phyloP scores from a whole-genome alignment of 1,284 basidiomycete species.

The Wallemia ichthyophaga region DNA sequence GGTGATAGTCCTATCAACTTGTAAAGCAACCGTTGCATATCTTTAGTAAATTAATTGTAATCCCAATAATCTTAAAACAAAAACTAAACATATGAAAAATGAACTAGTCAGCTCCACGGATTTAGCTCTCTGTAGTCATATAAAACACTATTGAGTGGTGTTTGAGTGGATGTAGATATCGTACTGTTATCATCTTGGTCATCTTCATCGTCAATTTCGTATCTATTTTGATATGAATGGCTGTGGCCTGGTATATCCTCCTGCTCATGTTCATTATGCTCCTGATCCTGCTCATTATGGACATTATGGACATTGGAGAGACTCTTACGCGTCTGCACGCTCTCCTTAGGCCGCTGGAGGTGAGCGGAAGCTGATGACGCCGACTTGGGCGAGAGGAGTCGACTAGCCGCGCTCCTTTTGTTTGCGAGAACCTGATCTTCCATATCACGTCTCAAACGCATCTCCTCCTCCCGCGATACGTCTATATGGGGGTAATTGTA shows the following conservation, averaged over 20 bases:
- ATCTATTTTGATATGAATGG: too few relatives aligned
- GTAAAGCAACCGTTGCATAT: too few relatives aligned
- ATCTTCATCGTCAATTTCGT: not conserved
- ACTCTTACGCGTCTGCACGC: not conserved
- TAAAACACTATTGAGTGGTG: not conserved
- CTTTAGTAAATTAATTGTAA: not conserved
- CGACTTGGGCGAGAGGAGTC: not conserved
- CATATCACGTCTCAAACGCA: not conserved
- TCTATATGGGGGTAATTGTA: constrained; percentile 73
- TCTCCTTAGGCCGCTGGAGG: not conserved
- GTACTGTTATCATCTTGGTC: not conserved
- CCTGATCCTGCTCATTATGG: not conserved
- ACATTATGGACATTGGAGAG: not conserved
- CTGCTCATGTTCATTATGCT: not conserved
- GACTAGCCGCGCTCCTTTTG: not conserved
- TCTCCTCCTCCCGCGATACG: constrained; percentile 35
- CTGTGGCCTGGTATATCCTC: too few relatives aligned
- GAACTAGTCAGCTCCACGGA: not conserved
- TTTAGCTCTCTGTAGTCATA: not conserved
- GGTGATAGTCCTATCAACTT: too few relatives aligned
- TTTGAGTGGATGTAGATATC: not conserved
- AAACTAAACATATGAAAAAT: too few relatives aligned
- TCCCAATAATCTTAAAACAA: not conserved
- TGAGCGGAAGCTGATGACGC: too few relatives aligned
- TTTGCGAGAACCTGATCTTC: not conserved